Percentiles rank a stretch among this genome's conserved stretches.
Conservation (phyloP, 2,329 filamentous ascomycete genomes). For the Colletotrichum sidae region DNA sequence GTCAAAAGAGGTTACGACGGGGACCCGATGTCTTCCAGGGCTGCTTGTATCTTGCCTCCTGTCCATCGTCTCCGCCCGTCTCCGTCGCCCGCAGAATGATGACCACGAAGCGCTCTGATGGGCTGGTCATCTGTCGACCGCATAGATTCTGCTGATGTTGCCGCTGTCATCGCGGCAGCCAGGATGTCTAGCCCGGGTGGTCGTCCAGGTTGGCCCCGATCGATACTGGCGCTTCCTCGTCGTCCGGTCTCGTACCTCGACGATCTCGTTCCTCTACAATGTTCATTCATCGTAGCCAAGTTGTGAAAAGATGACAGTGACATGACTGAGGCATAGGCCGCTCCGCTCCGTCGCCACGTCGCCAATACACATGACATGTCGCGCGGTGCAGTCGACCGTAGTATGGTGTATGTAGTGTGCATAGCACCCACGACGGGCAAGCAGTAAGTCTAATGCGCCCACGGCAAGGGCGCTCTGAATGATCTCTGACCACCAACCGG, state of each 20-base stretch:
- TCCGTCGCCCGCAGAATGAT: background rate
- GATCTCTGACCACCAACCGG: too few species aligned
- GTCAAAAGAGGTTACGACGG: constrained; percentile 31
- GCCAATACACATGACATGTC: too few species aligned
- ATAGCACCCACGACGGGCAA: too few species aligned
- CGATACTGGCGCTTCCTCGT: background rate
- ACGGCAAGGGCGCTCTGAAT: too few species aligned
- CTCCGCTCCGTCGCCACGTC: too few species aligned
- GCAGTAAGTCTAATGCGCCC: too few species aligned
- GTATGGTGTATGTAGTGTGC: too few species aligned
- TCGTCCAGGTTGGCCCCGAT: background rate
- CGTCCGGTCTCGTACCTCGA: background rate
- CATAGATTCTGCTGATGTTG: constrained; percentile 12
- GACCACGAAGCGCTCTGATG: background rate
- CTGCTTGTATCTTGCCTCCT: constrained; percentile 6
- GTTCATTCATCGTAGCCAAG: too few species aligned
- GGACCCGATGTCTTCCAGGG: background rate
- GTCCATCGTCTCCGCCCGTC: background rate
- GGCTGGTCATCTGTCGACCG: constrained; percentile 1
- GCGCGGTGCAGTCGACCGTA: too few species aligned
- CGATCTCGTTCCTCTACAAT: background rate
- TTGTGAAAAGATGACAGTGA: too few species aligned
- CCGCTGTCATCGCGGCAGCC: constrained; percentile 3
- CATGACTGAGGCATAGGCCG: too few species aligned
- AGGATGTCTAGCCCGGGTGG: background rate